Evolutionary conservation across 768 basidiomycete species (phyloP).

Genomic region (Amanita exitialis): DNA sequence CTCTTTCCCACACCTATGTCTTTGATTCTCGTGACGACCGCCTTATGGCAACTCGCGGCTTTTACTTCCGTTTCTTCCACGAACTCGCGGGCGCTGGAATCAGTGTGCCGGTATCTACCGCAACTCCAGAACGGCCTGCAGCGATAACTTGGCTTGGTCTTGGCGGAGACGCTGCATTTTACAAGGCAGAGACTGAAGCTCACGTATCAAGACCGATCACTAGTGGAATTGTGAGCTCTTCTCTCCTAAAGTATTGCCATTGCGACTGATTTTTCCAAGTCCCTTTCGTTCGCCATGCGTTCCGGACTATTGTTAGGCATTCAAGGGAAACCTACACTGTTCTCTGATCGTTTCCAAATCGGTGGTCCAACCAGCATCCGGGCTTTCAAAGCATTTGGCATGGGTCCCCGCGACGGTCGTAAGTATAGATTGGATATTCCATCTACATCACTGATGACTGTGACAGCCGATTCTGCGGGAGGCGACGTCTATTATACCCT

Average conservation of each 20-base stretch:
- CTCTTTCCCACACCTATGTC: conserved; percentile 68
- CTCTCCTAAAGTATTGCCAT: not conserved
- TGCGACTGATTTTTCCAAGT: conserved; percentile 27
- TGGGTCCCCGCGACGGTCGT: conserved; percentile 76
- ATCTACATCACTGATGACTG: not conserved
- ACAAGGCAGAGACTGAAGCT: conserved; percentile 62
- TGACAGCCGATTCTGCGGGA: conserved; percentile 70
- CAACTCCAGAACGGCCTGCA: not conserved
- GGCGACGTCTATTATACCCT: conserved; percentile 77
- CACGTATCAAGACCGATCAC: conserved; percentile 51
- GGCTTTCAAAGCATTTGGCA: conserved; percentile 60
- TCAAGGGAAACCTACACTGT: conserved; percentile 33
- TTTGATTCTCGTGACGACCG: conserved; percentile 70
- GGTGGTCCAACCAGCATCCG: conserved; percentile 86
- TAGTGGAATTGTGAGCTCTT: conserved; percentile 44
- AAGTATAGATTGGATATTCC: conserved; percentile 14
- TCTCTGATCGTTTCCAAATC: conserved; percentile 84
- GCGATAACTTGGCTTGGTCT: conserved; percentile 17
- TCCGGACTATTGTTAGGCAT: conserved; percentile 66
- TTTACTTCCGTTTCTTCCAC: conserved; percentile 50
- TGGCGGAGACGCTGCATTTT: conserved; percentile 69
- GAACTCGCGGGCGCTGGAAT: conserved; percentile 51
- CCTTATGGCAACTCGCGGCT: conserved; percentile 52
- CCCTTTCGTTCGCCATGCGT: conserved; percentile 62
- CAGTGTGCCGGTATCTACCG: not conserved